Base-by-base conservation (phyloP, 192 early-diverging fungal genomes). In the Entomortierella chlamydospora region DNA sequence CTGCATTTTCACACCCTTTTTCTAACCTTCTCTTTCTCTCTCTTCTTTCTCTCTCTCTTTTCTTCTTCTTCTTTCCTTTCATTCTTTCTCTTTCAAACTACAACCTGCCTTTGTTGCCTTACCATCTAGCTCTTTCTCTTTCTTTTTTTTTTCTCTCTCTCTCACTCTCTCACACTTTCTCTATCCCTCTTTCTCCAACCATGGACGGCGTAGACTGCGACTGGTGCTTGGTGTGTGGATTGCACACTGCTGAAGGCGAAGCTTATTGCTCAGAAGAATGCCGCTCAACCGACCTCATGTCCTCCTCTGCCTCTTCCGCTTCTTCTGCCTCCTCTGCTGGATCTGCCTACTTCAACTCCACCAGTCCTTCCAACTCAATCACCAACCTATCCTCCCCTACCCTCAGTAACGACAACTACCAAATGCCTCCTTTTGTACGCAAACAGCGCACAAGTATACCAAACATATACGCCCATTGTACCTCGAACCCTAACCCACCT, bases 171-270 rank as follows among this genome's bases (percentile, higher is more conserved):
- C 42, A 12, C 52, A n/a, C 26, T 49, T 22, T 12, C 11, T 39
- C 33, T 55, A 20, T 28, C 7, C 61, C 26, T 26, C 1, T n/a
- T 11, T 47, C 4, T 51, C 34, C 30, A 29, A 50, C 31, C 20
- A 78, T 78, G 74, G 67, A 78, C 67, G 74, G 74, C 41, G 74
- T 78, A 47, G 74, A 78, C 61, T 78, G 74, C 67, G 74, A 78
- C 67, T 78, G 74, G 74, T 78, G 74, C 50, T 53, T 78, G 53
- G 45, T 78, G 13, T 78, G 74, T 31, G 74, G 69, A 3, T 64
- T 64, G 49, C 74, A 70, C 39, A 78, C 74, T 9, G 58, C 57
- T 15, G 74, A 78, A 28, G 66, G 66, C 34, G 67, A 69, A 49
- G 54, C 74, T 47, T 78, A 78, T 43, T 78, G 74, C 34, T 78